Evolutionary conservation across 78 protist species (phyloP), one percentile per base, ranked within the genome.

Genomic region (Cavenderia fasciculata): DNA sequence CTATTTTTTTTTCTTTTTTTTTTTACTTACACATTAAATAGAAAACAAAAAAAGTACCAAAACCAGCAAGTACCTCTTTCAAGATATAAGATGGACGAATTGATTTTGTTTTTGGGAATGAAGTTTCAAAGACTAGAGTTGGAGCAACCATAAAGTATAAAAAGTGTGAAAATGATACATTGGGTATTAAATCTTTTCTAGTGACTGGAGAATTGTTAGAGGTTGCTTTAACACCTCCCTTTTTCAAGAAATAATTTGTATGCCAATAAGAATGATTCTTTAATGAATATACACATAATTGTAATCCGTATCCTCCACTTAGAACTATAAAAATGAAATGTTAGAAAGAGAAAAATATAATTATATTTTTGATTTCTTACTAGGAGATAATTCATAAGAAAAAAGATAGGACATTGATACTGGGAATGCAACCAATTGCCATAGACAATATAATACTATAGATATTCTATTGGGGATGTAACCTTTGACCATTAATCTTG

Each of bases 241-340:
- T 62, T 14, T 71, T 56, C 19, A 79, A 52, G 31, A 34, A 79
- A 19, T 47, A 79, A 40, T 79, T 79, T 47, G 88, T 79, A 44
- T 79, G 62, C 88, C 88, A 79, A 54, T 79, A 79, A 44, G 88
- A 79, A 52, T 79, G 88, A 66, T 79, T 79, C 54, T 79, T 79
- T 54, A 79, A 29, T 51, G 88, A 47, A 52, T 47, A 65, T 23
- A 79, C 88, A 79, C 88, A 79, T 36, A 79, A 25, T 54, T 79
- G 88, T 29, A 79, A 40, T 49, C 88, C 88, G 16, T 74, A 52
- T 27, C 88, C 88, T 29, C 88, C 88, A 66, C 88, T 79, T 47
- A 79, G 40, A 25, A 79, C 88, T 78, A 4, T 21, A 38, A 51
- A 16, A 40, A 2, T 25, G 6, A 72, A 34, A 34, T 72, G 21